Percentiles rank a stretch among this genome's conserved stretches.
These are phyloP conservation scores for Salix exigua DNA, from an alignment of 345 rosid genomes.

Conservation along the genomic window DNA sequence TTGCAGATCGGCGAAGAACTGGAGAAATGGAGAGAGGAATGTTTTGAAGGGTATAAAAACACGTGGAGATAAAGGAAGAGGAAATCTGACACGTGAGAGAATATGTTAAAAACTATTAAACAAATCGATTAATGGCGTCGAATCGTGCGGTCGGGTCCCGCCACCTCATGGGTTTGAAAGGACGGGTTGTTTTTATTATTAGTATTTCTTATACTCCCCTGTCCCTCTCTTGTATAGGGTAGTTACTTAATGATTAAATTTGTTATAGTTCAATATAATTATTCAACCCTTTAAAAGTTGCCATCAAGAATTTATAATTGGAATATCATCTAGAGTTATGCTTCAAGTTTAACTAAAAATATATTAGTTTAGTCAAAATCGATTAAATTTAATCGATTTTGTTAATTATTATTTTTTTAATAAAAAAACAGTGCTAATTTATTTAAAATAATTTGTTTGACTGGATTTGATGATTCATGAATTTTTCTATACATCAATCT, in stretches of 20 bases:
- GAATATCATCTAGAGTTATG: no score
- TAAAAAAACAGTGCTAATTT: no score
- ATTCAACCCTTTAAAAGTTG: no score
- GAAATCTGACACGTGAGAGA: slow-evolving; percentile 37
- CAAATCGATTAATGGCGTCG: slow-evolving; percentile 8
- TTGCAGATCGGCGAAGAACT: not conserved
- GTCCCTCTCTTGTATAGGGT: not conserved
- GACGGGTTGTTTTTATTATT: not conserved
- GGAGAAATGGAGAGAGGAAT: not conserved
- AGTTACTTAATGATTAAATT: not conserved
- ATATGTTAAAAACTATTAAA: not conserved
- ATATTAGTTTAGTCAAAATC: no score
- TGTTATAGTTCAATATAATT: no score
- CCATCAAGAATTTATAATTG: no score
- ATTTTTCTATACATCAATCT: no score
- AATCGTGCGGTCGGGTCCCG: slow-evolving; percentile 24
- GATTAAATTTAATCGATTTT: no score
- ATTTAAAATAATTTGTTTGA: no score
- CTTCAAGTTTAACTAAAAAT: no score
- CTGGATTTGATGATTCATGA: no score
- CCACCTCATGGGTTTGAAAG: slow-evolving; percentile 10
- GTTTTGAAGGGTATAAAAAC: slow-evolving; percentile 19
- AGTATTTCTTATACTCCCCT: not conserved
- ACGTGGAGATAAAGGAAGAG: slow-evolving; percentile 34
- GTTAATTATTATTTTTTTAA: no score